Evolutionary conservation across 192 early-diverging fungal species (phyloP), one percentile per base, ranked within the genome.

Genomic region (Coemansia sp.): DNA sequence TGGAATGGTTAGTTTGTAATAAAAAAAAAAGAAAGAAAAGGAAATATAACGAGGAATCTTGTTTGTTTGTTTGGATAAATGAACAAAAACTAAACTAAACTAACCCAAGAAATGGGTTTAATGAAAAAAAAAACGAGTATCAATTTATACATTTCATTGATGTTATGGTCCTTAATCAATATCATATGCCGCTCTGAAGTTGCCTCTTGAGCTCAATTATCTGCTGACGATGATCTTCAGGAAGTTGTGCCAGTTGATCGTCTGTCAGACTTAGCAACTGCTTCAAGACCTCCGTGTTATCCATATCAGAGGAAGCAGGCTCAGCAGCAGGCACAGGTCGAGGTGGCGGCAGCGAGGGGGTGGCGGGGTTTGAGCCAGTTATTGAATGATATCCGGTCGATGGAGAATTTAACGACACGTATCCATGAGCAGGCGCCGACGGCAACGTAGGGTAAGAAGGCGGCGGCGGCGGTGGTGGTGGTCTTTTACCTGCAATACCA

Each of bases 201-300:
- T 77, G 80, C 18, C 51, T 51, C 62, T 65, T 68, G 51, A 92
- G 74, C 61, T 90, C 91, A 28, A 92, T 67, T 14, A 95, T 88
- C 58, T 93, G 86, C 28, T 89, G 85, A 14, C 89, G 85, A 61
- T 95, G 90, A 20, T 92, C 93, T 60, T 91, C 82, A 18, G 94
- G 93, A 39, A 97, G 74, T 22, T 87, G 81, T 34, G 87, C 85
- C 65, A 97, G 89, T 72, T 97, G 92, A 8, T 91, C 93, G 36
- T 89, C 89, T 0, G 93, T 91, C 37, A 97, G 79, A 57, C 88
- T 90, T 22, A 97, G 64, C 5, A 97, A 86, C 74, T 95, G 92
- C 70, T 91, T 83, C 17, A 97, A 68, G 34, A 94, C 71, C 69
- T 90, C 89, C 45, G 90, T 83, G 76, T 81, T 76, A n/a, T 90